Conservation (phyloP, 306 rosid genomes). For the Macrotyloma uniflorum region DNA sequence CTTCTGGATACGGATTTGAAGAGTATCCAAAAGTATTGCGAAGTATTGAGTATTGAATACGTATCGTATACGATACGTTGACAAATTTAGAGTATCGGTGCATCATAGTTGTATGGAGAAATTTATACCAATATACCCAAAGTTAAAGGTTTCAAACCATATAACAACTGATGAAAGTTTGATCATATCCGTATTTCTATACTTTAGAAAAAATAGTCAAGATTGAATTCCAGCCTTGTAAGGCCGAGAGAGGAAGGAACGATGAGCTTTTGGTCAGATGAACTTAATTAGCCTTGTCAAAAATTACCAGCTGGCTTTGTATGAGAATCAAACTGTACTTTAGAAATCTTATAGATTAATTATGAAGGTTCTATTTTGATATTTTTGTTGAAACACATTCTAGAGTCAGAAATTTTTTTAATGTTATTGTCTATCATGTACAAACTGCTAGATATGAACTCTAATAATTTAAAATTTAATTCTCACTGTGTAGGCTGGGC, state of each 20-base stretch:
- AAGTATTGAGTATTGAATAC: too few relatives aligned
- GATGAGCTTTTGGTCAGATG: neutral
- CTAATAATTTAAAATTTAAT: slow-evolving; percentile 27
- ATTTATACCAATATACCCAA: too few relatives aligned
- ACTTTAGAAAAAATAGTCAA: neutral
- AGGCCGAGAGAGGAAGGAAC: neutral
- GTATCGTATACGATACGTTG: too few relatives aligned
- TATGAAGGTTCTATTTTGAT: neutral
- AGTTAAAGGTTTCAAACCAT: neutral
- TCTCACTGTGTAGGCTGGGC: slow-evolving; percentile 66
- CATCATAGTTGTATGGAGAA: too few relatives aligned
- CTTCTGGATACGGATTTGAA: too few relatives aligned
- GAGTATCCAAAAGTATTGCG: too few relatives aligned
- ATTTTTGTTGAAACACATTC: neutral
- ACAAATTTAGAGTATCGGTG: too few relatives aligned
- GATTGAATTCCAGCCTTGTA: slow-evolving; percentile 2
- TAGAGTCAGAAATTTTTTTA: neutral
- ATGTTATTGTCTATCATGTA: neutral
- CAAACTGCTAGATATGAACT: neutral
- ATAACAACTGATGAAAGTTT: neutral
- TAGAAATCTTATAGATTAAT: slow-evolving; percentile 1
- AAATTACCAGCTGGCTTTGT: neutral
- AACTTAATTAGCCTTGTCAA: neutral
- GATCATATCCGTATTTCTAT: neutral
- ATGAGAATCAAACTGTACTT: slow-evolving; percentile 12